Base-by-base conservation (phyloP, 2,329 filamentous ascomycete species). In the Metarhizium brunneum region DNA sequence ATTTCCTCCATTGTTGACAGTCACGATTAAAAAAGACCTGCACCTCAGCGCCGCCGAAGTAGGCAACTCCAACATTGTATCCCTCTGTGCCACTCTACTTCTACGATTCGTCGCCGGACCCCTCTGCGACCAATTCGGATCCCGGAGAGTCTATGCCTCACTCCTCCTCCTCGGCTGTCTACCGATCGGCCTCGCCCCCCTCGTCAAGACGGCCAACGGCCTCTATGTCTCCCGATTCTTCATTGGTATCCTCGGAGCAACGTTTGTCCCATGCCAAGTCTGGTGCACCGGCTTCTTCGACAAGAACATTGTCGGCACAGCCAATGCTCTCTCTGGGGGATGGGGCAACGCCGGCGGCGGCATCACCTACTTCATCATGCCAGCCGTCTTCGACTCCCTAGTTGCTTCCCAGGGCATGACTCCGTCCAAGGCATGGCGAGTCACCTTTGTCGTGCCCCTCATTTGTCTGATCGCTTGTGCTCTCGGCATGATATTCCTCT, bases 211-310 rank as follows among this genome's bases (percentile, higher is more conserved):
- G 54, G 67, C 64, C 36, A 63, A 60, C 14, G 85, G 88, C 8
- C 79, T 92, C n/a, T 85, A 90, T 62, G 72, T 81, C 20, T 80
- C 87, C 50, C 83, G 88, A 48, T 92, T 92, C 76, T 92, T 92
- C 71, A 83, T 92, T 59, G 88, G 88, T 58, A 86, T 92, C 47
- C 80, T 92, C 0, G 88, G 88, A 45, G 87, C 85, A 2, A 82
- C 83, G 1, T 92, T 92, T 63, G 88, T 92, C 0, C 88, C 88
- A 13, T 95, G 90, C 69, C 90, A 95, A 68, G 92, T 95, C 6
- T 96, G 91, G 90, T 89, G 87, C 10, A 96, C 90, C 0, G 90
- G 86, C 0, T 96, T 95, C 76, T 96, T 90, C 68, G 91, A 96
- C 73, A 94, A 92, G 75, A 94, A 92, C 64, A 80, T 96, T 30